Conservation (phyloP, 441 rosid species). For the Pelargonium myrrhifolium region DNA sequence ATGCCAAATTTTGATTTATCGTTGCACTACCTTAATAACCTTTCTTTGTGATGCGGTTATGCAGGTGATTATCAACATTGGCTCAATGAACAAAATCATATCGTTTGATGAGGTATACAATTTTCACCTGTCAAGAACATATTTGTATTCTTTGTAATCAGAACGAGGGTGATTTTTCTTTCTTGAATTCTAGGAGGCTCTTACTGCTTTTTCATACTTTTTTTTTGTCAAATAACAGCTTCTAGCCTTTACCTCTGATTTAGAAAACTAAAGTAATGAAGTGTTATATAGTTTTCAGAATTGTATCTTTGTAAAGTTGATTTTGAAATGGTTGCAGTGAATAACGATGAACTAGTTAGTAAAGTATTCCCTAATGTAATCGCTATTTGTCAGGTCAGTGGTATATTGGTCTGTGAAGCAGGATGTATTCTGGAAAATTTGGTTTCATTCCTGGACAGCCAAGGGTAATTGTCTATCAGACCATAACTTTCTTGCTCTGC, state of each 20-base stretch:
- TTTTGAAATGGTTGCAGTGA: conserved; percentile 14
- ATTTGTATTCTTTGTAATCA: not conserved
- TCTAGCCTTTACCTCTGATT: not conserved
- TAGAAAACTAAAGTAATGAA: not conserved
- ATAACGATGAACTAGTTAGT: not conserved
- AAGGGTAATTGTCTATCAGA: conserved; percentile 46
- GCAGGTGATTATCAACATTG: conserved; percentile 71
- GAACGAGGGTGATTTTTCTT: not conserved
- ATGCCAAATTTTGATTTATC: not conserved
- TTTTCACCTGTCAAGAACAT: not conserved
- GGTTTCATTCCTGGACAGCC: conserved; percentile 58
- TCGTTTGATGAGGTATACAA: conserved; percentile 66
- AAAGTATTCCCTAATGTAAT: conserved; percentile 11
- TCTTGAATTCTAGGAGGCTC: not conserved
- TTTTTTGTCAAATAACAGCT: not conserved
- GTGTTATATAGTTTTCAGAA: not conserved
- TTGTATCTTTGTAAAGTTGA: conserved; percentile 8
- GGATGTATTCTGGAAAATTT: conserved; percentile 95
- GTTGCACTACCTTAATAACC: not conserved
- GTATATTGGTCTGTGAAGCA: conserved; percentile 88
- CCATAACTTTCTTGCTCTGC: conserved; percentile 7
- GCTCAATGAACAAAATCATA: conserved; percentile 67
- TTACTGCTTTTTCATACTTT: not conserved
- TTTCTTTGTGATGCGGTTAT: conserved; percentile 8
- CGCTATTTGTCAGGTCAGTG: conserved; percentile 59